Conservation (phyloP, 257 asterid genomes). For the Lithospermum erythrorhizon region DNA sequence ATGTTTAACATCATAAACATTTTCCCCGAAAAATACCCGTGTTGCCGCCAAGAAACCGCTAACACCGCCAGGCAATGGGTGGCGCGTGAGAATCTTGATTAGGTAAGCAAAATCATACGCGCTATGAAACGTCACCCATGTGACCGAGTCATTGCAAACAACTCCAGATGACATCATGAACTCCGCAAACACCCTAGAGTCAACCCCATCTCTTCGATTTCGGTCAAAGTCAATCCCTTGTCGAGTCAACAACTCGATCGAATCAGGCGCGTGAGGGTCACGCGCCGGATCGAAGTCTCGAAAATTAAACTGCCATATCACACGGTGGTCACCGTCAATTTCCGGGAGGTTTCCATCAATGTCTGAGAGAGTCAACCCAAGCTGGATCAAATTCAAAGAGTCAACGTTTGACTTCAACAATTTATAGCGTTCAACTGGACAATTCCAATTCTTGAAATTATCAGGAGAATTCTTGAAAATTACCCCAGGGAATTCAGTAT, state of each 20-base stretch:
- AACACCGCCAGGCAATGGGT: slow-evolving; percentile 34
- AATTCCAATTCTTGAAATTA: slow-evolving; percentile 7
- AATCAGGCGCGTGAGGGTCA: slow-evolving; percentile 53
- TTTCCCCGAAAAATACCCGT: slow-evolving; percentile 35
- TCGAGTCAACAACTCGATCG: slow-evolving; percentile 34
- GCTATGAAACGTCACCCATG: slow-evolving; percentile 74
- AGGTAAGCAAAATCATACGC: slow-evolving; percentile 66
- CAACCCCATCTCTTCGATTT: slow-evolving; percentile 36
- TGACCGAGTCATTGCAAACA: slow-evolving; percentile 38
- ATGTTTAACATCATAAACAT: slow-evolving; percentile 53
- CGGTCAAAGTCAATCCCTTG: slow-evolving; percentile 50
- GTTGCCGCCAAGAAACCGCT: slow-evolving; percentile 28
- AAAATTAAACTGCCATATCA: slow-evolving; percentile 70
- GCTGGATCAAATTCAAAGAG: slow-evolving; percentile 47
- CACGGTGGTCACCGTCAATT: slow-evolving; percentile 34
- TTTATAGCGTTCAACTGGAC: slow-evolving; percentile 39
- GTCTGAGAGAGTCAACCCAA: slow-evolving; percentile 68
- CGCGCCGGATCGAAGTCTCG: slow-evolving; percentile 57
- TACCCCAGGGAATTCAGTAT: slow-evolving; percentile 76
- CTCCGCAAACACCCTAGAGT: slow-evolving; percentile 43
- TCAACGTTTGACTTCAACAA: slow-evolving; percentile 65
- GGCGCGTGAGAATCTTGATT: slow-evolving; percentile 47
- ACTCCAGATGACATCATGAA: slow-evolving; percentile 50
- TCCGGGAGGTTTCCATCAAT: slow-evolving; percentile 54
- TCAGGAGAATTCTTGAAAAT: slow-evolving; percentile 40